Evolutionary conservation across 495 filamentous ascomycete genomes (phyloP).

Genomic region (Penicillium verhagenii): DNA sequence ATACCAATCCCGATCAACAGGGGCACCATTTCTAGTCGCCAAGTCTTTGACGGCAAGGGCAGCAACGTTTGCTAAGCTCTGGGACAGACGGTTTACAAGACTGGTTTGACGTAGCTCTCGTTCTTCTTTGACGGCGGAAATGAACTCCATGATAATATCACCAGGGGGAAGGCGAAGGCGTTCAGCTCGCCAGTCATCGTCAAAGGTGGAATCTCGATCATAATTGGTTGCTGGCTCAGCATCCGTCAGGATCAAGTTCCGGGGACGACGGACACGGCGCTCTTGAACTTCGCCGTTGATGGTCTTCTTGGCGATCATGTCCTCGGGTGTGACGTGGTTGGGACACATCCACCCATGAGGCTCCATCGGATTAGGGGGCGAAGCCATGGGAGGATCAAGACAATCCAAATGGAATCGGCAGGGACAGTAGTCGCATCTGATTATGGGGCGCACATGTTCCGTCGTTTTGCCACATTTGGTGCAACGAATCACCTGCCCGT

Average conservation of each 20-base stretch:
- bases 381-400: constrained; percentile 76
- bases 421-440: constrained; percentile 79
- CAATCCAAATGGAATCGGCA: constrained; percentile 90
- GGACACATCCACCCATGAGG: constrained; percentile 77
- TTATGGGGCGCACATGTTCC: constrained; percentile 58
- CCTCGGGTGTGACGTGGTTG: constrained; percentile 69
- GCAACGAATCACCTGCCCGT: constrained; percentile 71
- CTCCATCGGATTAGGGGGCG: constrained; percentile 62
- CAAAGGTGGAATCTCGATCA: constrained; percentile 16
- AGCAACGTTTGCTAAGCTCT: background rate
- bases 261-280: constrained; percentile 56
- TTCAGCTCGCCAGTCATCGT: constrained; percentile 21
- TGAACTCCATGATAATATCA: constrained; percentile 23
- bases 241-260: constrained; percentile 18
- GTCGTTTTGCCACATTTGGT: constrained; percentile 62
- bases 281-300: constrained; percentile 47
- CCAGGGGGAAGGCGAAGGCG: constrained; percentile 15
- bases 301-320: constrained; percentile 38
- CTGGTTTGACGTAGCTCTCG: background rate
- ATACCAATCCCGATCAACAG: background rate
- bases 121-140: constrained; percentile 16
- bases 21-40: background rate
- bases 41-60: background rate
- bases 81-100: constrained; percentile 2
- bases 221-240: constrained; percentile 11